Evolutionary conservation across 768 basidiomycete genomes (phyloP).

Genomic region (Amanita phalloides): DNA sequence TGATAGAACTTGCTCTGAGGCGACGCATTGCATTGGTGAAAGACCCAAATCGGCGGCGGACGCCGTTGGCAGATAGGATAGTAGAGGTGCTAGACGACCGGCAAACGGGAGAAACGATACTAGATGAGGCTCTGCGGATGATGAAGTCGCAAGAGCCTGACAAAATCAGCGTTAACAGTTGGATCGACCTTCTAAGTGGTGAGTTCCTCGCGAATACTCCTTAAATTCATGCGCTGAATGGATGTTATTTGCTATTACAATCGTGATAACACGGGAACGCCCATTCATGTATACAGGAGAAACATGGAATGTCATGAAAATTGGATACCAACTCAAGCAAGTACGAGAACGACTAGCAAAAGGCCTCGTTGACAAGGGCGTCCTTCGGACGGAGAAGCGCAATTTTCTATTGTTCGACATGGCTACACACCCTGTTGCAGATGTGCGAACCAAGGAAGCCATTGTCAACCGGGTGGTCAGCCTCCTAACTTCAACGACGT

Average conservation of each 20-base stretch:
- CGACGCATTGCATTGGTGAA: conserved; percentile 85
- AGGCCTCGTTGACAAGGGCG: conserved; percentile 95
- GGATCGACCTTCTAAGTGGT: conserved; percentile 96
- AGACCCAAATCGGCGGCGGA: conserved; percentile 67
- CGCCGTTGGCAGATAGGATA: conserved; percentile 70
- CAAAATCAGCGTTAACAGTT: conserved; percentile 75
- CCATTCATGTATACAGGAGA: conserved; percentile 49
- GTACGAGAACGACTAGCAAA: conserved; percentile 97
- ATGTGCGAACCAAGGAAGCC: conserved; percentile 81
- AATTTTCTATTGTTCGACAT: conserved; percentile 99
- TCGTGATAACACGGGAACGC: background rate
- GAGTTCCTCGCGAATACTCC: conserved; percentile 18
- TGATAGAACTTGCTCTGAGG: conserved; percentile 94
- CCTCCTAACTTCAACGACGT: conserved; percentile 75
- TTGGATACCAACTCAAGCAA: conserved; percentile 97
- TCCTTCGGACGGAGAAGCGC: conserved; percentile 97
- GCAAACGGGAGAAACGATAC: conserved; percentile 90
- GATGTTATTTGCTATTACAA: background rate
- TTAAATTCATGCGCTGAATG: background rate
- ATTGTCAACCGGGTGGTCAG: conserved; percentile 68
- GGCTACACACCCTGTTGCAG: conserved; percentile 97
- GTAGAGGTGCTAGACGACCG: conserved; percentile 89
- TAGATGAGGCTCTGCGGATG: conserved; percentile 94
- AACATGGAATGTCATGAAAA: conserved; percentile 99
- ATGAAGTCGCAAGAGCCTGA: conserved; percentile 77